phyloP scores from a whole-genome alignment of 176 grass and related monocot species.

The Cenchrus fungigraminus region DNA sequence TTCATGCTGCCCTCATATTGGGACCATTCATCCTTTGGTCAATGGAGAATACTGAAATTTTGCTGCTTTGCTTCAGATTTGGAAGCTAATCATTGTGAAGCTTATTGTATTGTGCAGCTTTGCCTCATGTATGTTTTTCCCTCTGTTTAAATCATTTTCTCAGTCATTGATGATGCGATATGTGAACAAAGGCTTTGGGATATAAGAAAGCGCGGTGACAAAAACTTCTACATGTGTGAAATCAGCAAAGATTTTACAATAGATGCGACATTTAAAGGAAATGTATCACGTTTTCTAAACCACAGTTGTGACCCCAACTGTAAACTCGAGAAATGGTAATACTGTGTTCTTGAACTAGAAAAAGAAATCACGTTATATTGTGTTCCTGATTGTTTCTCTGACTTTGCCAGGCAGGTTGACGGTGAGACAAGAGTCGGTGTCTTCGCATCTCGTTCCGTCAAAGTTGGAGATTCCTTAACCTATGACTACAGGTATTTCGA shows the following conservation, averaged over 20 bases:
- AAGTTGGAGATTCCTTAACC: slow-evolving; percentile 72
- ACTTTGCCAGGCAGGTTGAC: slow-evolving; percentile 74
- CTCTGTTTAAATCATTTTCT: slow-evolving; percentile 16
- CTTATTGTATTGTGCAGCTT: slow-evolving; percentile 21
- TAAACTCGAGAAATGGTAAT: slow-evolving; percentile 98
- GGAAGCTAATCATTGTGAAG: background rate
- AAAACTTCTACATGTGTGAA: slow-evolving; percentile 98
- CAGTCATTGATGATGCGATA: slow-evolving; percentile 92
- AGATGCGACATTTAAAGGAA: slow-evolving; percentile 98
- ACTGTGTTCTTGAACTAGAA: slow-evolving; percentile 22
- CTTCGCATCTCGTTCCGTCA: slow-evolving; percentile 65
- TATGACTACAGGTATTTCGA: slow-evolving; percentile 83
- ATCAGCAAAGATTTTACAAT: slow-evolving; percentile 97
- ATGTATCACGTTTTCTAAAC: slow-evolving; percentile 90
- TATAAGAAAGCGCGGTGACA: slow-evolving; percentile 74
- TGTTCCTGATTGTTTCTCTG: slow-evolving; percentile 46
- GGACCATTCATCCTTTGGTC: background rate
- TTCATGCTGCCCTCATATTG: background rate
- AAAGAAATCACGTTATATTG: background rate
- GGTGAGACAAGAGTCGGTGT: slow-evolving; percentile 85
- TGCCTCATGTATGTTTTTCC: slow-evolving; percentile 12
- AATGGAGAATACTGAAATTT: slow-evolving; percentile 22
- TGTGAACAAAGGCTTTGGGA: slow-evolving; percentile 96
- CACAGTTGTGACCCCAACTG: slow-evolving; percentile 97
- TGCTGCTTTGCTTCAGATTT: slow-evolving; percentile 1